phyloP scores from a whole-genome alignment of 495 filamentous ascomycete genomes.

The Echria macrotheca region DNA sequence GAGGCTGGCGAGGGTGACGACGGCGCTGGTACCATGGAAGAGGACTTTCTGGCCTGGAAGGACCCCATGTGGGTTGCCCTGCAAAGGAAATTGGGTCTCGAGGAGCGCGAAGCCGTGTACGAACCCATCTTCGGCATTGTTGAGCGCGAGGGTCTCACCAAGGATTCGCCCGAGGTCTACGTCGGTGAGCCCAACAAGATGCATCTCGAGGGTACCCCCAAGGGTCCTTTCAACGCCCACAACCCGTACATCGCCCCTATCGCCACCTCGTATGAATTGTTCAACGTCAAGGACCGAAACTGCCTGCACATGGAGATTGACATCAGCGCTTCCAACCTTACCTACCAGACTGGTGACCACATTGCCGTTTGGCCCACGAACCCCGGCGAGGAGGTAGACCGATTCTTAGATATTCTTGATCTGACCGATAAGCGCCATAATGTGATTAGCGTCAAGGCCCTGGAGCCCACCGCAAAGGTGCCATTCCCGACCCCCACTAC shows the following conservation, averaged over 20 bases:
- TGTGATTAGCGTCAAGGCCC: constrained; percentile 85
- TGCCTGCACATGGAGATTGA: constrained; percentile 97
- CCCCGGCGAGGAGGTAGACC: constrained; percentile 84
- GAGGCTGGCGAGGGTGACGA: constrained; percentile 93
- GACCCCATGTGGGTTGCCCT: constrained; percentile 96
- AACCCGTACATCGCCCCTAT: constrained; percentile 98
- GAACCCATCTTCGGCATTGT: constrained; percentile 84
- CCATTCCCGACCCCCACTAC: constrained; percentile 97
- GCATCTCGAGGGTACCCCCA: constrained; percentile 79
- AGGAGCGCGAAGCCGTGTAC: constrained; percentile 95
- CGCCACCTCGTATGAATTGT: constrained; percentile 80
- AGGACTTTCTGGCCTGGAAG: constrained; percentile 99
- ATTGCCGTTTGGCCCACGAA: constrained; percentile 98
- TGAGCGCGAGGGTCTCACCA: constrained; percentile 66
- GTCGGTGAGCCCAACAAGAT: constrained; percentile 94
- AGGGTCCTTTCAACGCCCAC: constrained; percentile 91
- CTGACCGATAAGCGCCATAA: constrained; percentile 69
- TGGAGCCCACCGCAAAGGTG: constrained; percentile 94
- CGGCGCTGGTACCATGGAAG: constrained; percentile 98
- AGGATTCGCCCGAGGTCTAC: constrained; percentile 83
- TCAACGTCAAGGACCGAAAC: constrained; percentile 87
- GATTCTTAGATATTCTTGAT: constrained; percentile 75
- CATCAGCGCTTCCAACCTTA: constrained; percentile 76
- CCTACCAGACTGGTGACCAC: constrained; percentile 95
- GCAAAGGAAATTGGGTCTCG: constrained; percentile 71